Percentiles rank a stretch among this genome's conserved stretches.
phyloP scores from a whole-genome alignment of 345 rosid species.

The Hibiscus trionum region DNA sequence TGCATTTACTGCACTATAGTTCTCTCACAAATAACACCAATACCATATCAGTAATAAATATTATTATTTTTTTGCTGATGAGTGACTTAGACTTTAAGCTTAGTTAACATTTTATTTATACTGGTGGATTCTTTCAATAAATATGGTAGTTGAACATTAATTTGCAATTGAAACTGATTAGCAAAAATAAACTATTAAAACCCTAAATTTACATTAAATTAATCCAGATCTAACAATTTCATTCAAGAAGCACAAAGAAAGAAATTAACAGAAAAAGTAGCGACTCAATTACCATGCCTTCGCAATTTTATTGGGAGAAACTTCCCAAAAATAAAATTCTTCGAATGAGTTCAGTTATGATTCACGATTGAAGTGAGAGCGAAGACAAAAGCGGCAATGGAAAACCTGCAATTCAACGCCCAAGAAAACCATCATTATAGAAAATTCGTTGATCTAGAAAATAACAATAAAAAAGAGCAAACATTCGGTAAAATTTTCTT shows the following conservation, averaged over 20 bases:
- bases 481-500: not conserved
- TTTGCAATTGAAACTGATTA: no score
- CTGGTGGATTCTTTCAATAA: no score
- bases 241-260: not conserved
- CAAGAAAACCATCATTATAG: not conserved
- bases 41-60: not conserved
- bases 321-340: not conserved
- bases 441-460: conserved; percentile 6
- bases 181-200: no score
- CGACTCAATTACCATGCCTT: not conserved
- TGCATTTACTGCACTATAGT: not conserved
- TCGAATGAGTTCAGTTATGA: conserved; percentile 15
- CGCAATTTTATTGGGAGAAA: not conserved
- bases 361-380: conserved; percentile 33
- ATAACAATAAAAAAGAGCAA: not conserved
- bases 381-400: conserved; percentile 18
- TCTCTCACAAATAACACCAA: conserved; percentile 1
- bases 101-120: no score
- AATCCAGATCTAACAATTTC: not conserved
- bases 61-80: not conserved
- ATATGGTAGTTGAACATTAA: no score
- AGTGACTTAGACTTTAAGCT: not conserved
- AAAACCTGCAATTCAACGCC: conserved; percentile 29
- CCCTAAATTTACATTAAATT: not conserved
- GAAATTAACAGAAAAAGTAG: no score